These are phyloP conservation scores for Plantago elongata DNA, from an alignment of 257 asterid species.

Conservation along the genomic window DNA sequence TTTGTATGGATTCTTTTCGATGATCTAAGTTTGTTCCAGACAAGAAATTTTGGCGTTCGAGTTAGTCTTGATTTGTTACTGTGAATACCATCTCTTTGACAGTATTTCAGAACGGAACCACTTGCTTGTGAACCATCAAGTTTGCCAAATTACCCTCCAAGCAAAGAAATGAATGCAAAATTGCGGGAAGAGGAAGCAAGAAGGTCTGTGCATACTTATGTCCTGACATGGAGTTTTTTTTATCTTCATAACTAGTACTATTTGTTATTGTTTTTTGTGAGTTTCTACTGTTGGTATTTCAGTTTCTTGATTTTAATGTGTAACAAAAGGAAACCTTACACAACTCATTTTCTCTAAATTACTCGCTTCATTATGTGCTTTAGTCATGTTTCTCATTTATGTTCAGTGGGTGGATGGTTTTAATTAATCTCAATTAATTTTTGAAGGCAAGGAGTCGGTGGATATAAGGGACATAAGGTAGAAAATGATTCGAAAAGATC, in stretches of 20 bases:
- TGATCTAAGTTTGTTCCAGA: too few relatives aligned
- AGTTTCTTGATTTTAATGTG: too few relatives aligned
- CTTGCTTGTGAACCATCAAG: conserved; percentile 91
- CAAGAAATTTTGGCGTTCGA: too few relatives aligned
- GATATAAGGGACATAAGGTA: conserved; percentile 51
- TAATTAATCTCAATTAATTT: conserved; percentile 19
- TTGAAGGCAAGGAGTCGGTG: conserved; percentile 67
- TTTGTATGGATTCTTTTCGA: too few relatives aligned
- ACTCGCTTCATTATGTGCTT: not conserved
- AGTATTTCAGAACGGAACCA: conserved; percentile 80
- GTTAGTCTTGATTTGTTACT: not conserved
- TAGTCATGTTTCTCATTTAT: conserved; percentile 5
- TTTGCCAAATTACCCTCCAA: conserved; percentile 92
- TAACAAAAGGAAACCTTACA: too few relatives aligned
- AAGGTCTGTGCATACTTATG: conserved; percentile 39
- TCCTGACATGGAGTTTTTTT: too few relatives aligned
- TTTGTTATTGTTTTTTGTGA: too few relatives aligned
- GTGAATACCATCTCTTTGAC: conserved; percentile 18
- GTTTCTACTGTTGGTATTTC: too few relatives aligned
- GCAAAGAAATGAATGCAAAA: conserved; percentile 95
- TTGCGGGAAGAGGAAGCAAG: conserved; percentile 93
- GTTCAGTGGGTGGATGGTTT: not conserved
- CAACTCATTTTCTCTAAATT: too few relatives aligned
- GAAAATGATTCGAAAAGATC: conserved; percentile 52
- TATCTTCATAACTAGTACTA: too few relatives aligned